Conservation (phyloP, 1,284 basidiomycete genomes). For the Exobasidium cylindrosporum region DNA sequence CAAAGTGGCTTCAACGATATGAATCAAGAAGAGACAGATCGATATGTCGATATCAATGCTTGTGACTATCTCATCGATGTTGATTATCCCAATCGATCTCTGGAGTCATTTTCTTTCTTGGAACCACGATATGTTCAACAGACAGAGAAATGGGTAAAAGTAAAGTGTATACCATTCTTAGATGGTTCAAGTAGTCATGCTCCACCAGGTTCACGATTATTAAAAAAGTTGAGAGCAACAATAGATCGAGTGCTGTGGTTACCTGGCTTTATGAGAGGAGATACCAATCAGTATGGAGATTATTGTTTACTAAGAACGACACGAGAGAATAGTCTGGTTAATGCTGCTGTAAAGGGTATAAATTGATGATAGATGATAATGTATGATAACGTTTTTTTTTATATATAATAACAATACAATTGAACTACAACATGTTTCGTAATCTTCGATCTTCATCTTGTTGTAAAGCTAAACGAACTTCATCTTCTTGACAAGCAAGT, state of each 20-base stretch:
- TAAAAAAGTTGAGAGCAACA: slow-evolving; percentile 18
- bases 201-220: not conserved
- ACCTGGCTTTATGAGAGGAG: slow-evolving; percentile 19
- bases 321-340: slow-evolving; percentile 8
- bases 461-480: slow-evolving; percentile 42
- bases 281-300: slow-evolving; percentile 29
- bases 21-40: slow-evolving; percentile 74
- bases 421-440: slow-evolving; percentile 34
- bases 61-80: slow-evolving; percentile 52
- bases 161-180: slow-evolving; percentile 42
- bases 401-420: not conserved
- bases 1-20: slow-evolving; percentile 78
- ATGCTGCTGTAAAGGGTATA: not conserved
- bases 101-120: not conserved
- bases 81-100: slow-evolving; percentile 29
- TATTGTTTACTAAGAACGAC: slow-evolving; percentile 35
- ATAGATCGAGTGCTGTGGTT: slow-evolving; percentile 42
- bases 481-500: slow-evolving; percentile 47
- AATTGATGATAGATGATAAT: slow-evolving; percentile 42
- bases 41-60: slow-evolving; percentile 62
- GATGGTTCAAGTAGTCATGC: slow-evolving; percentile 35
- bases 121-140: slow-evolving; percentile 27
- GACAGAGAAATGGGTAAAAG: slow-evolving; percentile 27
- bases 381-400: slow-evolving; percentile 31
- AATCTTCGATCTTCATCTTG: slow-evolving; percentile 34